A percentile compares a stretch with the other conserved stretches of the same genome.
phyloP scores from a whole-genome alignment of 805 yeast genomes.

The Saturnispora serradocipensis region DNA sequence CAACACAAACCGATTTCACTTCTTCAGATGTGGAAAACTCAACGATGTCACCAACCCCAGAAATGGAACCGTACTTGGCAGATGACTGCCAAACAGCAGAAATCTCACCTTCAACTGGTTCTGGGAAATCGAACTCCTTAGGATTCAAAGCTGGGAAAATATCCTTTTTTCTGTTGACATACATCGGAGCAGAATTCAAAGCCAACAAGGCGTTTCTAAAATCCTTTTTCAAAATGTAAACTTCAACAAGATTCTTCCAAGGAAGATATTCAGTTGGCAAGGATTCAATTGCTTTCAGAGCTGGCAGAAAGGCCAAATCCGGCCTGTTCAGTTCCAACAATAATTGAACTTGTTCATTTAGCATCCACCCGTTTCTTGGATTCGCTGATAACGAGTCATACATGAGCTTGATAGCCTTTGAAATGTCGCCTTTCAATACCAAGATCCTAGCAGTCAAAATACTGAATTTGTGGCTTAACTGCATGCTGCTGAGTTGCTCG shows the following conservation, averaged over 20 bases:
- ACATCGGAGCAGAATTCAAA: slow-evolving; percentile 70
- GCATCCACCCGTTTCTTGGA: slow-evolving; percentile 49
- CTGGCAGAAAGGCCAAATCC: slow-evolving; percentile 48
- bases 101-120: slow-evolving; percentile 46
- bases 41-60: slow-evolving; percentile 27
- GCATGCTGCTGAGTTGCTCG: slow-evolving; percentile 25
- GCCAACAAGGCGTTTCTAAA: slow-evolving; percentile 53
- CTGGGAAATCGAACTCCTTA: slow-evolving; percentile 37
- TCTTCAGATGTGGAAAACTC: slow-evolving; percentile 27
- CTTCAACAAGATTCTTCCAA: slow-evolving; percentile 59
- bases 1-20: slow-evolving; percentile 37
- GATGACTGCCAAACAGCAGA: slow-evolving; percentile 39
- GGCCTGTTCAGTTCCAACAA: slow-evolving; percentile 45
- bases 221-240: slow-evolving; percentile 48
- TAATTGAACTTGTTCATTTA: slow-evolving; percentile 56
- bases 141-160: slow-evolving; percentile 34
- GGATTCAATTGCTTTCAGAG: slow-evolving; percentile 51
- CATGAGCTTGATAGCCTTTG: slow-evolving; percentile 38
- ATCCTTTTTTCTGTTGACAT: slow-evolving; percentile 38
- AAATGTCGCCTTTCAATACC: slow-evolving; percentile 34
- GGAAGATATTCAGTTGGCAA: slow-evolving; percentile 70
- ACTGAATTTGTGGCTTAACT: slow-evolving; percentile 17
- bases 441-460: slow-evolving; percentile 36
- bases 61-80: slow-evolving; percentile 25
- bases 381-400: slow-evolving; percentile 30